Base-by-base conservation (phyloP, 2,329 filamentous ascomycete species). In the Apiospora aurea region DNA sequence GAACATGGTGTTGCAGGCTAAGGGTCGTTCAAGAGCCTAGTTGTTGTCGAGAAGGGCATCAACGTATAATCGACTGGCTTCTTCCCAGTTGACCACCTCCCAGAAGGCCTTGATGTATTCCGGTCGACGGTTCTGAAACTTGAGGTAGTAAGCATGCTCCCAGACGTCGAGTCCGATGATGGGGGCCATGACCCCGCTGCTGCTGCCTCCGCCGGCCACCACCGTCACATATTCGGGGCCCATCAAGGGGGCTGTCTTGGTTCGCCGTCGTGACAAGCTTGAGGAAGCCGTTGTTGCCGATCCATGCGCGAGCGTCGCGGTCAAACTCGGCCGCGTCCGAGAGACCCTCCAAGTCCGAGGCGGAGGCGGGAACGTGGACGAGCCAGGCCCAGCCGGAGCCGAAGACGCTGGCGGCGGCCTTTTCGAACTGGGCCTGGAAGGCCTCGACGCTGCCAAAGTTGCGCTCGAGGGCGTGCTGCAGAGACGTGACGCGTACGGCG, bases 41-140 rank as follows among this genome's bases (percentile, higher is more conserved):
- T 13, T 64, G 57, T 34, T 34, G 10, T 38, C 34, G 7, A 38
- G 34, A 38, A 64, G n/a, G 34, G 34, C 57, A 24, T 11, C 21
- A 24, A n/a, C 10, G 57, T 64, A 64, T n/a, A 34, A 34, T 11
- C 57, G 57, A 10, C 29, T 57, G 29, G 68, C 68, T 29, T 69
- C 68, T 11, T 69, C 68, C 68, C 68, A 69, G 46, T 69, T 43
- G 24, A 69, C 68, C 7, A 69, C 68, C 10, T 43, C 24, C 68
- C 68, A 69, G 68, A 69, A 69, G 11, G 68, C 68, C 47, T 69
- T 57, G 68, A 69, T 43, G 68, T 69, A 69, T 47, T 69, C 68
- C 13, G 68, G 68, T 8, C 68, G 68, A 8, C 38, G 46, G 68
- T 57, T 57, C 18, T 43, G 68, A 47, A 29, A 69, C 68, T 69